Evolutionary conservation across 2,329 filamentous ascomycete species (phyloP), one percentile per base, ranked within the genome.

Genomic region (Penicillium digitatum): DNA sequence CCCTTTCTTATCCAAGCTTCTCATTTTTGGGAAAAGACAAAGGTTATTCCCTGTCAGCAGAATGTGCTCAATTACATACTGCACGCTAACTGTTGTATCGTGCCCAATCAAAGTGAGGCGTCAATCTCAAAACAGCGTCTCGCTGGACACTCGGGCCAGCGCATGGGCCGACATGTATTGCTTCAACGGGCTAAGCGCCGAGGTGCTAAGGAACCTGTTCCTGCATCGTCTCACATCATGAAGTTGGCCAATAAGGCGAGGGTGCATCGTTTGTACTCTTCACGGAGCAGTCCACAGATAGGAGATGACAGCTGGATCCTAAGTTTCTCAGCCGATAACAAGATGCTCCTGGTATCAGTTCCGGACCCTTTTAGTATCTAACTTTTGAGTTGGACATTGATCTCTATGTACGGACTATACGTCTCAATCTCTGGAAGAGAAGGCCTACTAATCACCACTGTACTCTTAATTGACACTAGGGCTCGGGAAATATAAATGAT

Each of bases 151-250:
- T 60, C 55, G 55, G 57, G 35, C 57, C 57, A 62, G 39, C 50
- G 42, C 50, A 57, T 56, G 55, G 55, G 48, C 54, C 58, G 52
- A 49, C 38, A 48, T 45, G 18, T 48, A 27, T 51, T 60, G 32
- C 60, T 57, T 44, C 34, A 61, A 55, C 44, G 34, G 59, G 59
- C 27, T 48, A 56, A 54, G 59, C 56, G 55, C 38, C 34, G 10
- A 43, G 12, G 27, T 38, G 27, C 45, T 29, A 49, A 54, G 22
- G 18, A 29, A 32, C 32, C 22, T 45, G 39, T 53, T 54, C 47
- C 40, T 54, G 51, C 42, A 54, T 38, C 18, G 22, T 48, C 47
- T 54, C 47, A 54, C 56, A 48, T 56, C 38, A 18, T 27, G 35
- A 45, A 12, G 16, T 24, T 22, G 22, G n/a, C 50, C 56, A 61